phyloP scores from a whole-genome alignment of 805 yeast species.

The Myxozyma geophila region DNA sequence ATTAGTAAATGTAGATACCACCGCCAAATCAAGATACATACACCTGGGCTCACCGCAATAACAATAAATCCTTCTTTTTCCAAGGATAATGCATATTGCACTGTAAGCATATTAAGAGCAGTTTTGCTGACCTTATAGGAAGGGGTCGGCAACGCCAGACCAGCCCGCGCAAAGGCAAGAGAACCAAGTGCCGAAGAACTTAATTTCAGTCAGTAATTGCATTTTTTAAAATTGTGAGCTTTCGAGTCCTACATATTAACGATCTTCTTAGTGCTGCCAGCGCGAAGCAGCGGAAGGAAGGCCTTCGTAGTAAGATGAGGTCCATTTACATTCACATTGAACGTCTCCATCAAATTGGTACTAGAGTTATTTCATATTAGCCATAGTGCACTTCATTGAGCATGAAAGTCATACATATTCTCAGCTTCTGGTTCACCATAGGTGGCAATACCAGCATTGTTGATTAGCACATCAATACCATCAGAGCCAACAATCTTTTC shows the following conservation, averaged over 20 bases:
- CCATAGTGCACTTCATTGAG: too few relatives aligned
- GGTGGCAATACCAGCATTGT: neutral
- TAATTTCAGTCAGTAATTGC: neutral
- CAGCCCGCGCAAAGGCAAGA: neutral
- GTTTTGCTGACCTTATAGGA: neutral
- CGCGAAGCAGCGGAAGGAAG: constrained; percentile 4
- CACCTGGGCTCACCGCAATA: neutral
- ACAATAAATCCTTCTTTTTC: constrained; percentile 1
- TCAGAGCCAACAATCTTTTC: neutral
- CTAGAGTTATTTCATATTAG: too few relatives aligned
- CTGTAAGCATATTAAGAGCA: constrained; percentile 1
- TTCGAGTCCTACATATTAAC: neutral
- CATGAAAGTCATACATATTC: neutral
- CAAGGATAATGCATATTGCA: neutral
- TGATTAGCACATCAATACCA: constrained; percentile 1
- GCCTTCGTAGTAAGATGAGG: neutral
- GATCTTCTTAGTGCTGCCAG: neutral
- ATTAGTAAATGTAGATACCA: too few relatives aligned
- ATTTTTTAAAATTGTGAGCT: too few relatives aligned
- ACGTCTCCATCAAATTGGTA: neutral
- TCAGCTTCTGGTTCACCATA: neutral
- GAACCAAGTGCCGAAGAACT: constrained; percentile 7
- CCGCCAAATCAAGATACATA: neutral
- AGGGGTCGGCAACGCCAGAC: neutral
- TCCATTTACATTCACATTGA: neutral